phyloP scores from a whole-genome alignment of 257 asterid species.

The Rauvolfia tetraphylla region DNA sequence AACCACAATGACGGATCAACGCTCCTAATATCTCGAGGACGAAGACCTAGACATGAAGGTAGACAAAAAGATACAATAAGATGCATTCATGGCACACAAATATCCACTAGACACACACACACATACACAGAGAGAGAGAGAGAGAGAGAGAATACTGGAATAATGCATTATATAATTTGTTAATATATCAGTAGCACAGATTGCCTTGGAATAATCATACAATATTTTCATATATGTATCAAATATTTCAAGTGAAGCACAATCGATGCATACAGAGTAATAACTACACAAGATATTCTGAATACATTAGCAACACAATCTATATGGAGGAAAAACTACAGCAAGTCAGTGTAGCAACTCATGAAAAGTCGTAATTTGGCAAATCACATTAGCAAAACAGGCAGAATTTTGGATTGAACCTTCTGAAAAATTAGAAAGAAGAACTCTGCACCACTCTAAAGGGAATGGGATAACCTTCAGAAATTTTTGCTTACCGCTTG shows the following conservation, averaged over 20 bases:
- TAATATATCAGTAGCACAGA: neutral
- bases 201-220: neutral
- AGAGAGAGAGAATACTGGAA: neutral
- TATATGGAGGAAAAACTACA: neutral
- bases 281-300: neutral
- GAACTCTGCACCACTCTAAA: neutral
- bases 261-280: neutral
- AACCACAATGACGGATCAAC: conserved; percentile 99
- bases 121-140: neutral
- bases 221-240: too few relatives aligned
- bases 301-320: neutral
- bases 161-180: neutral
- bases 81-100: neutral
- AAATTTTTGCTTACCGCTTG: conserved; percentile 65
- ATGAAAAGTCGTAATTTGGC: neutral
- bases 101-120: neutral
- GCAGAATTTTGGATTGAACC: neutral
- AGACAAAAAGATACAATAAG: conserved; percentile 3
- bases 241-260: neutral
- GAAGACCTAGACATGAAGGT: conserved; percentile 53
- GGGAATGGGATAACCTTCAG: neutral
- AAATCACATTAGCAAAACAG: neutral
- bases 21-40: conserved; percentile 95
- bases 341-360: neutral
- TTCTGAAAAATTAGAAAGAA: neutral